Conservation (phyloP, 805 yeast species). For the Yarrowia sp. region DNA sequence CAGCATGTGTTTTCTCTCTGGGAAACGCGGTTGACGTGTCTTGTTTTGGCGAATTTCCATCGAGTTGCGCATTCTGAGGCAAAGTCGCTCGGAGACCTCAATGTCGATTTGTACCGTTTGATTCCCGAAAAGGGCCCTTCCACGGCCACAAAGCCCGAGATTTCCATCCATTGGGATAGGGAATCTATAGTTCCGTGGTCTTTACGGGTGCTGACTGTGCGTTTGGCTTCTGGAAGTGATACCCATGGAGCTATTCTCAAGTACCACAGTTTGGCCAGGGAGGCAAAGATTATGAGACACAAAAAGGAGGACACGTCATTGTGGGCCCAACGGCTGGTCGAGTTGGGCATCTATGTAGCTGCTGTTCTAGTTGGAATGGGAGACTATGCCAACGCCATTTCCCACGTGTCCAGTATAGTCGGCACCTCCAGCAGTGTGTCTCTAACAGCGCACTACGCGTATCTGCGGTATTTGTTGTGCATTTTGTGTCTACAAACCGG, state of each 20-base stretch:
- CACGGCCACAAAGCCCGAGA: constrained; percentile 9
- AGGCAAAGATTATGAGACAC: constrained; percentile 47
- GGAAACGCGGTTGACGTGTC: constrained; percentile 46
- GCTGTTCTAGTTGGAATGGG: constrained; percentile 49
- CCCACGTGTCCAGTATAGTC: constrained; percentile 4
- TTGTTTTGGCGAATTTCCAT: constrained; percentile 46
- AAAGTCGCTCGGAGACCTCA: constrained; percentile 46
- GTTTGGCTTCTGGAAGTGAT: constrained; percentile 49
- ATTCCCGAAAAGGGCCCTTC: constrained; percentile 41
- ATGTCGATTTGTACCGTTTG: constrained; percentile 43
- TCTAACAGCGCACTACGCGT: background rate
- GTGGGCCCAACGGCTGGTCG: constrained; percentile 45
- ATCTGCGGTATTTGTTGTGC: constrained; percentile 15
- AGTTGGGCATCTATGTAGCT: constrained; percentile 48
- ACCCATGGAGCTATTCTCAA: constrained; percentile 48
- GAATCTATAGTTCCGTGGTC: constrained; percentile 48
- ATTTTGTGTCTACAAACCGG: constrained; percentile 24
- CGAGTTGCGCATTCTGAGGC: constrained; percentile 49
- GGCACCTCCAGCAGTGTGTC: background rate
- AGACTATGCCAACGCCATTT: constrained; percentile 49
- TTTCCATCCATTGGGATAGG: constrained; percentile 35
- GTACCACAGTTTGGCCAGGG: constrained; percentile 50
- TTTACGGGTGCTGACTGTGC: constrained; percentile 48
- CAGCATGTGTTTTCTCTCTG: constrained; percentile 46
- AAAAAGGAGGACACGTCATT: constrained; percentile 28